A percentile compares a stretch with the other conserved stretches of the same genome.
Conservation (phyloP, 768 basidiomycete species). For the Porphyrellus cyaneotinctus region DNA sequence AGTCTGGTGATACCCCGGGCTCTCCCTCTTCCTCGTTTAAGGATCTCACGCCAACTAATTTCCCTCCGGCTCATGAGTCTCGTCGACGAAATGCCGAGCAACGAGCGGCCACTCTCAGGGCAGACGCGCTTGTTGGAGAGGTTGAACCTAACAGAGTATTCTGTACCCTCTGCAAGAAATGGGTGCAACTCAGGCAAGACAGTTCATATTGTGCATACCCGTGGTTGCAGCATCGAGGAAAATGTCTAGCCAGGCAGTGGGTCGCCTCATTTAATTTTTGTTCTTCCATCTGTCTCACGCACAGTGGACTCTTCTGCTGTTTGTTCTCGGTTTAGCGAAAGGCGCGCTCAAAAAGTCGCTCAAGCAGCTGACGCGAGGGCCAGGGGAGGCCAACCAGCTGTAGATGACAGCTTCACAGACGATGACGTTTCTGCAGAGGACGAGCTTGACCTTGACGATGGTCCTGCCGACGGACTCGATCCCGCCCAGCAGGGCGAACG, state of each 20-base stretch:
- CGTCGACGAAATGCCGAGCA: conserved; percentile 76
- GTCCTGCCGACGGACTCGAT: conserved; percentile 20
- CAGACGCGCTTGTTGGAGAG: conserved; percentile 59
- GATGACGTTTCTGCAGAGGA: conserved; percentile 32
- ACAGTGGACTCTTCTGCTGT: background rate
- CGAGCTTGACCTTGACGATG: conserved; percentile 38
- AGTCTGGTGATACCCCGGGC: conserved; percentile 20
- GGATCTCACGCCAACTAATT: conserved; percentile 56
- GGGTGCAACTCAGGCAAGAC: conserved; percentile 80
- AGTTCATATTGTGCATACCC: conserved; percentile 78
- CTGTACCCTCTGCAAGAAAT: conserved; percentile 71
- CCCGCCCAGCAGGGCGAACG: conserved; percentile 20
- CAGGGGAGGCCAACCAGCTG: conserved; percentile 24
- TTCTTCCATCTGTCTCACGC: conserved; percentile 10
- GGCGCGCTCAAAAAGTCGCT: conserved; percentile 52
- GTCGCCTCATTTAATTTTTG: conserved; percentile 25
- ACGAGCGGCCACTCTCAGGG: conserved; percentile 64
- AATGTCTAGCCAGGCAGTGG: conserved; percentile 70
- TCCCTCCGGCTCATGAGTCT: conserved; percentile 57
- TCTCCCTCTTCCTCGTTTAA: conserved; percentile 44
- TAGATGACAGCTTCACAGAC: conserved; percentile 29
- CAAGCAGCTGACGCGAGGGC: conserved; percentile 48
- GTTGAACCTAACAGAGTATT: conserved; percentile 76
- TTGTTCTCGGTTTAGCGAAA: conserved; percentile 39
- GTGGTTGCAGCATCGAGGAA: conserved; percentile 74